phyloP scores from a whole-genome alignment of 768 basidiomycete species.

The Pleurotus platypus region DNA sequence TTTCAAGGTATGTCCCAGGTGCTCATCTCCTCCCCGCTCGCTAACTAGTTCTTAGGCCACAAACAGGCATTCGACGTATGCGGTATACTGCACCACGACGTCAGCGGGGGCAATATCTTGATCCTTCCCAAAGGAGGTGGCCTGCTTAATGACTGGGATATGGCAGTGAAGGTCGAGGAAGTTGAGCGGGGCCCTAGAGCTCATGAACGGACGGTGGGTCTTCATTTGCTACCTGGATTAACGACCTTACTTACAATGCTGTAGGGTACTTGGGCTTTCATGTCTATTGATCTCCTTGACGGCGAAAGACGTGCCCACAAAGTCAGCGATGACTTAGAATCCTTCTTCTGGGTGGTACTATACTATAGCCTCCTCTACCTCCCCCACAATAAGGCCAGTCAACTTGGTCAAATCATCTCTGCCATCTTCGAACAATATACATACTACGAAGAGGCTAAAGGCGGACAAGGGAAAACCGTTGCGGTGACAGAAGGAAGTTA shows the following conservation, averaged over 20 bases:
- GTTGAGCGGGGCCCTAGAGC: neutral
- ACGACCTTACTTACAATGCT: neutral
- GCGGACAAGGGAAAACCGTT: too few relatives aligned
- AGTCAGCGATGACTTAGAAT: constrained; percentile 28
- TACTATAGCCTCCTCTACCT: too few relatives aligned
- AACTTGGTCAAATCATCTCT: too few relatives aligned
- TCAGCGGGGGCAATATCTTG: constrained; percentile 9
- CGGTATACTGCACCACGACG: constrained; percentile 9
- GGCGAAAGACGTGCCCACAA: constrained; percentile 13
- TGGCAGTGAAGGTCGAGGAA: neutral
- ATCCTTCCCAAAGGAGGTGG: constrained; percentile 3
- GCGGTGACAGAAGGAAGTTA: too few relatives aligned
- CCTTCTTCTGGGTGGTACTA: constrained; percentile 22
- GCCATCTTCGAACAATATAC: too few relatives aligned
- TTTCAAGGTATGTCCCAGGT: constrained; percentile 7
- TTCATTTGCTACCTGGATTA: neutral
- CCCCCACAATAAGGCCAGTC: too few relatives aligned
- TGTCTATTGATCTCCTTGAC: constrained; percentile 17
- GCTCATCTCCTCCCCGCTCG: neutral
- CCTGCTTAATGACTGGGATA: constrained; percentile 10
- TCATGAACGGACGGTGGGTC: constrained; percentile 7
- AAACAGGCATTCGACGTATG: constrained; percentile 1
- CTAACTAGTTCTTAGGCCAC: constrained; percentile 5
- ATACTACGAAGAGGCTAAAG: too few relatives aligned
- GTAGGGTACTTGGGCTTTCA: constrained; percentile 23